Percentiles rank a stretch among this genome's conserved stretches.
These are phyloP conservation scores for Asclepias syriaca DNA, from an alignment of 257 asterid species.

Conservation along the genomic window DNA sequence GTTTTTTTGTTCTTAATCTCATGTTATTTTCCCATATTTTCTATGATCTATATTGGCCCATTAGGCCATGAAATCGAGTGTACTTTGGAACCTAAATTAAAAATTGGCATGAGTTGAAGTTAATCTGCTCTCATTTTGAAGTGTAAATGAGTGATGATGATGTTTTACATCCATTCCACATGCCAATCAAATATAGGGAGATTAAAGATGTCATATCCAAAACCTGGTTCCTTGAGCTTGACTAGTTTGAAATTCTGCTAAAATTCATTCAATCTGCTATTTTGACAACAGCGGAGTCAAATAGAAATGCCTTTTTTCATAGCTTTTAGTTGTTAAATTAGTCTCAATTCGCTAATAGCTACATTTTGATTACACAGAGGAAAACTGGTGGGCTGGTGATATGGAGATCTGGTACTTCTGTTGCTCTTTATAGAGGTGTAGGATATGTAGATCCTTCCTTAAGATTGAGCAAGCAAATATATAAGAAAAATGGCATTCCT, in stretches of 20 bases:
- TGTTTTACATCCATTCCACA: background rate
- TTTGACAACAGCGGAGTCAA: background rate
- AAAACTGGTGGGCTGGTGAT: conserved; percentile 95
- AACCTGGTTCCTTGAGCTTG: background rate
- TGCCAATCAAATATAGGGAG: background rate
- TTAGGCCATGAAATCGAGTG: background rate
- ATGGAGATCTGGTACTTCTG: conserved; percentile 96
- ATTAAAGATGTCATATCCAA: background rate
- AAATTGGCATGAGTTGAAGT: background rate
- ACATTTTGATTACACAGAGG: conserved; percentile 48
- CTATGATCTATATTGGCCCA: background rate
- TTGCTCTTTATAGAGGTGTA: conserved; percentile 80
- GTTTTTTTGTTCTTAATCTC: background rate
- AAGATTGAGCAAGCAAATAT: conserved; percentile 31
- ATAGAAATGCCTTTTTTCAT: background rate
- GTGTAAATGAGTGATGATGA: background rate
- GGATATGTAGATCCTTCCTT: conserved; percentile 50
- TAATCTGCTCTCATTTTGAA: background rate
- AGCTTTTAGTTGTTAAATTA: background rate
- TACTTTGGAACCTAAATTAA: background rate
- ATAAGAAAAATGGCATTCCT: conserved; percentile 33
- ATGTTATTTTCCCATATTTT: background rate
- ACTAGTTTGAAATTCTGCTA: conserved; percentile 2
- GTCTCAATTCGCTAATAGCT: conserved; percentile 13
- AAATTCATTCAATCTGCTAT: background rate